Evolutionary conservation across 1,139 yeast species (phyloP), one percentile per base, ranked within the genome.

Genomic region (Scheffersomyces parashehatae): DNA sequence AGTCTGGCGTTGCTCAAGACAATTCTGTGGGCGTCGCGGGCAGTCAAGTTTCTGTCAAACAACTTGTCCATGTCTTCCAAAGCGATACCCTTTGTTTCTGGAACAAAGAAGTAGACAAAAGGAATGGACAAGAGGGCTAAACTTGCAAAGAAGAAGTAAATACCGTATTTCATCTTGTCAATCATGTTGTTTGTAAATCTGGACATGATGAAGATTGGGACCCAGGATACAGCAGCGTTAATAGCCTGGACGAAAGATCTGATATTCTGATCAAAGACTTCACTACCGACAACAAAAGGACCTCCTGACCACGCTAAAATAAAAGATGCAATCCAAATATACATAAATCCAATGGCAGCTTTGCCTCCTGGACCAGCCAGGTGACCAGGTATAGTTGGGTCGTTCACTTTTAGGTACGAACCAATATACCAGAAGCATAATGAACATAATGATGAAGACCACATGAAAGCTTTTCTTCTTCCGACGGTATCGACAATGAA

Each of bases 401-500:
- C 75, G 43, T 63, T 63, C 4, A 71, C 38, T 46, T 70, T 69
- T 40, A 71, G 54, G 45, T 70, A 70, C 3, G 74, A 60, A 5
- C 77, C 77, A 50, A 72, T 68, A 54, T 70, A 71, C 74, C 74
- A 70, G 58, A 72, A 71, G 47, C 75, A 70, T 31, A 69, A 45
- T 8, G 72, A 59, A 44, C 76, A 70, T 9, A 68, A 59, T 0
- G 68, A 47, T 5, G 75, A 62, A 4, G 73, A 65, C 12, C 59
- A 53, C 72, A 72, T 67, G 46, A 72, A 70, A 7, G 77, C 67
- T 39, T 59, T 61, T 41, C 75, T 56, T 49, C 76, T 57, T 3
- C 75, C 76, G 41, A 69, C 56, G 1, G 68, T 59, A 42, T 70
- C 75, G 36, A 70, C 75, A 43, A 70, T 62, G 39, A 69, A 62